Evolutionary conservation across 1,284 basidiomycete species (phyloP).

Genomic region (Trametes pubescens): DNA sequence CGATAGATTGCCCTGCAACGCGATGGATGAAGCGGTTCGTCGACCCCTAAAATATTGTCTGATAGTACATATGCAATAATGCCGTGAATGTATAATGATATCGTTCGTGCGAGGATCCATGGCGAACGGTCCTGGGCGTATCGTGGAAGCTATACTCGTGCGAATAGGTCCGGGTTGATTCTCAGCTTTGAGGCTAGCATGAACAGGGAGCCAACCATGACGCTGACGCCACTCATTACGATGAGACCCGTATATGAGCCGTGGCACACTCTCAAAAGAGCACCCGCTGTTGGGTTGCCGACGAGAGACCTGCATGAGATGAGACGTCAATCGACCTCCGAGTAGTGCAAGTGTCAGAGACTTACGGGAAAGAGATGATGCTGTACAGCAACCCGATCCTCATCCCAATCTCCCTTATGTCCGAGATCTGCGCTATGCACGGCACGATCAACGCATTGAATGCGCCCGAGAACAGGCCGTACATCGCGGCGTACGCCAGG

Average conservation of each 20-base stretch:
- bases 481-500: slow-evolving; percentile 61
- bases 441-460: slow-evolving; percentile 46
- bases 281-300: slow-evolving; percentile 67
- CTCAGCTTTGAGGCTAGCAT: slow-evolving; percentile 58
- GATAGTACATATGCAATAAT: not conserved
- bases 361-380: slow-evolving; percentile 72
- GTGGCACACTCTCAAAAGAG: slow-evolving; percentile 53
- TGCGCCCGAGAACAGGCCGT: slow-evolving; percentile 53
- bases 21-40: not conserved
- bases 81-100: slow-evolving; percentile 13
- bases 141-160: slow-evolving; percentile 43
- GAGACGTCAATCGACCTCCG: not conserved
- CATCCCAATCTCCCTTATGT: slow-evolving; percentile 61
- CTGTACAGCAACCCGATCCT: slow-evolving; percentile 69
- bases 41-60: not conserved
- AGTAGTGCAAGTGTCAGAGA: slow-evolving; percentile 31
- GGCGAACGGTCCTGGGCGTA: not conserved
- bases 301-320: slow-evolving; percentile 55
- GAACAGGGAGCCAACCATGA: slow-evolving; percentile 63
- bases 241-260: slow-evolving; percentile 62
- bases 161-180: slow-evolving; percentile 52
- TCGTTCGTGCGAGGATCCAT: not conserved
- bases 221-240: slow-evolving; percentile 60
- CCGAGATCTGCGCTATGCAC: slow-evolving; percentile 50
- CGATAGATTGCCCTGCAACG: not conserved